These are phyloP conservation scores for Coniella vitis DNA, from an alignment of 2,329 filamentous ascomycete species.

Conservation along the genomic window DNA sequence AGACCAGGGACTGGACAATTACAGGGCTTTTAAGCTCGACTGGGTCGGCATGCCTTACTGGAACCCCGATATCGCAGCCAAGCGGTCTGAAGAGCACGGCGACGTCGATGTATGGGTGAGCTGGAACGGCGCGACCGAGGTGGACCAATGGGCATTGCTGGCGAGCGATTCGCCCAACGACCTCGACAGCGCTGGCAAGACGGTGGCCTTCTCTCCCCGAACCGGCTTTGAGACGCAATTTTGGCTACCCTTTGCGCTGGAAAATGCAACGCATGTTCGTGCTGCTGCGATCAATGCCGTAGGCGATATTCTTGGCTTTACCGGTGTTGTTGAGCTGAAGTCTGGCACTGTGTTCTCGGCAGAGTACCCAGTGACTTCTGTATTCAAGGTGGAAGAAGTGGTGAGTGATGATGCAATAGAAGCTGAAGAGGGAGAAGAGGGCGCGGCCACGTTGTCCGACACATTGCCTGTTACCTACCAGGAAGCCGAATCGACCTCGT, in stretches of 20 bases:
- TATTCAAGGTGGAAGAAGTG: neutral
- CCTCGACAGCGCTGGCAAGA: neutral
- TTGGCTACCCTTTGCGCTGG: neutral
- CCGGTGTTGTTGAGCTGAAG: slow-evolving; percentile 9
- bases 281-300: slow-evolving; percentile 14
- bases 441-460: neutral
- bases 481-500: neutral
- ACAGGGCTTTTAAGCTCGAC: slow-evolving; percentile 21
- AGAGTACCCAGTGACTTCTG: slow-evolving; percentile 1
- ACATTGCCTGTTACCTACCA: neutral
- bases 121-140: slow-evolving; percentile 28
- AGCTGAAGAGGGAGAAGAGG: neutral
- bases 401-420: neutral
- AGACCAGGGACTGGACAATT: slow-evolving; percentile 9
- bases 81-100: slow-evolving; percentile 11
- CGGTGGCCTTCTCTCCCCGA: neutral
- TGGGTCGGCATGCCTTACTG: slow-evolving; percentile 22
- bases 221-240: slow-evolving; percentile 1
- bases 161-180: neutral
- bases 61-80: slow-evolving; percentile 18
- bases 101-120: slow-evolving; percentile 23
- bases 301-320: slow-evolving; percentile 13
- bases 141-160: slow-evolving; percentile 14
- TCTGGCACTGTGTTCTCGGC: neutral
- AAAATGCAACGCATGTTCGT: slow-evolving; percentile 6